These are phyloP conservation scores for Lachnellula cervina DNA, from an alignment of 2,329 filamentous ascomycete genomes.

Conservation along the genomic window DNA sequence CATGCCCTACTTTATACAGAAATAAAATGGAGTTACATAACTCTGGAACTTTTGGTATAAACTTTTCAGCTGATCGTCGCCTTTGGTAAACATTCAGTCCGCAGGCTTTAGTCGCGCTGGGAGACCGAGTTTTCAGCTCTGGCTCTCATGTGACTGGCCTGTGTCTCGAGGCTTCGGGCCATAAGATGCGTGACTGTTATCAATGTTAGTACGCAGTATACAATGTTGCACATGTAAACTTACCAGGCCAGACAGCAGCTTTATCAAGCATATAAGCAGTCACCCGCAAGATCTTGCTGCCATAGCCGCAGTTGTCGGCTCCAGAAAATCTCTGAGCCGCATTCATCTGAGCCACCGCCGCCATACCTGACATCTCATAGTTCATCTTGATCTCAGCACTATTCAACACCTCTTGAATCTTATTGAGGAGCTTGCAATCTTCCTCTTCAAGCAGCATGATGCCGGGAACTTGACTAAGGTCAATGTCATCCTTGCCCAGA, in stretches of 20 bases:
- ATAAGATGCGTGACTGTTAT: slow-evolving; percentile 62
- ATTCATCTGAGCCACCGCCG: slow-evolving; percentile 45
- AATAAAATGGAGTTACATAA: not conserved
- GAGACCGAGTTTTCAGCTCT: slow-evolving; percentile 43
- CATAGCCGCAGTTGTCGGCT: slow-evolving; percentile 67
- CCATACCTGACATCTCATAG: slow-evolving; percentile 49
- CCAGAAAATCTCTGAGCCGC: slow-evolving; percentile 50
- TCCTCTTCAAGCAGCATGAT: slow-evolving; percentile 91
- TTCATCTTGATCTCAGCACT: slow-evolving; percentile 77
- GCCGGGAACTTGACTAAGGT: slow-evolving; percentile 73
- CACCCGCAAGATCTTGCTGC: slow-evolving; percentile 75
- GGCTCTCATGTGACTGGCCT: slow-evolving; percentile 58
- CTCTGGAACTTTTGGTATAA: slow-evolving; percentile 2
- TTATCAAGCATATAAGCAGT: slow-evolving; percentile 85
- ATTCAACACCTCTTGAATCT: slow-evolving; percentile 73
- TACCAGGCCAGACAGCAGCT: slow-evolving; percentile 88
- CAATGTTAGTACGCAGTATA: slow-evolving; percentile 20
- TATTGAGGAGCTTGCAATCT: slow-evolving; percentile 77
- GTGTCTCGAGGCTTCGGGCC: slow-evolving; percentile 59
- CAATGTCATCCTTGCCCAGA: slow-evolving; percentile 75
- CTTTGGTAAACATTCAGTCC: not conserved
- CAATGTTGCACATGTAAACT: slow-evolving; percentile 32
- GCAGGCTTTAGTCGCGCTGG: slow-evolving; percentile 18
- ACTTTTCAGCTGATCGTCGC: not conserved
- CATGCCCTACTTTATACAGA: slow-evolving; percentile 4